These are phyloP conservation scores for Xylaria sp. DNA, from an alignment of 2,329 filamentous ascomycete species.

Conservation along the genomic window DNA sequence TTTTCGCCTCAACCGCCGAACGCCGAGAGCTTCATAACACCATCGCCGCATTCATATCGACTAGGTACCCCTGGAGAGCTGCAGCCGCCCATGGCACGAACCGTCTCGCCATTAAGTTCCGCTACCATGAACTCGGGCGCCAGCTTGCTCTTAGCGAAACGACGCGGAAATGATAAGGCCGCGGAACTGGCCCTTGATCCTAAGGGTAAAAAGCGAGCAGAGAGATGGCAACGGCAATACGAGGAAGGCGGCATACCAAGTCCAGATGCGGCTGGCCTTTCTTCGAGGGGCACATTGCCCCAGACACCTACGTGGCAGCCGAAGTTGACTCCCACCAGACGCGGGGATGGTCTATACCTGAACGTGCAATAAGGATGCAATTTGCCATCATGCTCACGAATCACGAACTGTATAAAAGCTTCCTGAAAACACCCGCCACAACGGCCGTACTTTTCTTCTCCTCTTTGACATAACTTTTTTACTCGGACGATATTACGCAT, in stretches of 20 bases:
- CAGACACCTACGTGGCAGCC: conserved; percentile 64
- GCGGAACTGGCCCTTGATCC: conserved; percentile 47
- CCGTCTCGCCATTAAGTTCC: conserved; percentile 31
- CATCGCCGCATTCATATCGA: conserved; percentile 23
- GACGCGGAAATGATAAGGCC: conserved; percentile 53
- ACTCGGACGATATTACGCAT: conserved; percentile 1
- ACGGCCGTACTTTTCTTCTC: neutral
- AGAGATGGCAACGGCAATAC: conserved; percentile 32
- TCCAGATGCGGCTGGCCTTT: conserved; percentile 23
- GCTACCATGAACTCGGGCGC: conserved; percentile 37
- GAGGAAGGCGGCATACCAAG: conserved; percentile 22
- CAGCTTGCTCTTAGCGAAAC: conserved; percentile 55
- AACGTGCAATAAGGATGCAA: conserved; percentile 49
- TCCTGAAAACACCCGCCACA: conserved; percentile 1
- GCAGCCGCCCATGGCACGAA: conserved; percentile 26
- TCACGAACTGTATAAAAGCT: neutral
- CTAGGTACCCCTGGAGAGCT: conserved; percentile 8
- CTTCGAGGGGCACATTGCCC: conserved; percentile 39
- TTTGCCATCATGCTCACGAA: neutral
- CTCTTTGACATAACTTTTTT: neutral
- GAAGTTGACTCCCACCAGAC: conserved; percentile 65
- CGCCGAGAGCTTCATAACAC: conserved; percentile 25
- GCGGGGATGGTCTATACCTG: conserved; percentile 67
- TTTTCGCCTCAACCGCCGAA: conserved; percentile 31
- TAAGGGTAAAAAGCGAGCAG: conserved; percentile 28